phyloP scores from a whole-genome alignment of 257 asterid genomes.

The Mentha longifolia region DNA sequence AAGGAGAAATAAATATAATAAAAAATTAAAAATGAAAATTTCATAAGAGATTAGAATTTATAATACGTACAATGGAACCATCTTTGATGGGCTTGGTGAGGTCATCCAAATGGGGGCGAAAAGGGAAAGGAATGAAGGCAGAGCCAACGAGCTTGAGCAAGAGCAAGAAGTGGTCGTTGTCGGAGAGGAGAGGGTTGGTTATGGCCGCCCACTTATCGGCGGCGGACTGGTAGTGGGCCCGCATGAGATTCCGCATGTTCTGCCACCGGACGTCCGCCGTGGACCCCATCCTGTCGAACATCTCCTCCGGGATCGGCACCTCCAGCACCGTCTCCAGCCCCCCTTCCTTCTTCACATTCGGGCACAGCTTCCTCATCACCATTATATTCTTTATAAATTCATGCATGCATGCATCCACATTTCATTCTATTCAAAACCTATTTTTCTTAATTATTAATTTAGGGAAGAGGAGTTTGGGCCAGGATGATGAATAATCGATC shows the following conservation, averaged over 20 bases:
- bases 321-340: slow-evolving; percentile 84
- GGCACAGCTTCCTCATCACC: slow-evolving; percentile 53
- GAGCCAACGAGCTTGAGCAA: slow-evolving; percentile 81
- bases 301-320: slow-evolving; percentile 88
- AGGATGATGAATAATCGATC: slow-evolving; percentile 16
- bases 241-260: slow-evolving; percentile 71
- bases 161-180: slow-evolving; percentile 67
- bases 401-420: too few species aligned
- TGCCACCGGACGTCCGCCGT: slow-evolving; percentile 73
- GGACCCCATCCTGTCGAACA: slow-evolving; percentile 74
- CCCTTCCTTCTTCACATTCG: slow-evolving; percentile 69
- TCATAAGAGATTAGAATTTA: too few species aligned
- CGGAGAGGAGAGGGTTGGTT: slow-evolving; percentile 20
- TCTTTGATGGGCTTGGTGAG: slow-evolving; percentile 57
- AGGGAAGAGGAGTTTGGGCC: slow-evolving; percentile 21
- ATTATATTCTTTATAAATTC: neutral
- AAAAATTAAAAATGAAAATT: too few species aligned
- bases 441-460: neutral
- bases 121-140: slow-evolving; percentile 84
- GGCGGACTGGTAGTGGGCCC: slow-evolving; percentile 40
- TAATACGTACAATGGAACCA: slow-evolving; percentile 63
- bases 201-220: slow-evolving; percentile 43
- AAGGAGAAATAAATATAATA: too few species aligned
- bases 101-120: slow-evolving; percentile 58
- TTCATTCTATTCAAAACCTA: too few species aligned